Base-by-base conservation (phyloP, 768 basidiomycete species). In the Lactifluus hygrophoroides region DNA sequence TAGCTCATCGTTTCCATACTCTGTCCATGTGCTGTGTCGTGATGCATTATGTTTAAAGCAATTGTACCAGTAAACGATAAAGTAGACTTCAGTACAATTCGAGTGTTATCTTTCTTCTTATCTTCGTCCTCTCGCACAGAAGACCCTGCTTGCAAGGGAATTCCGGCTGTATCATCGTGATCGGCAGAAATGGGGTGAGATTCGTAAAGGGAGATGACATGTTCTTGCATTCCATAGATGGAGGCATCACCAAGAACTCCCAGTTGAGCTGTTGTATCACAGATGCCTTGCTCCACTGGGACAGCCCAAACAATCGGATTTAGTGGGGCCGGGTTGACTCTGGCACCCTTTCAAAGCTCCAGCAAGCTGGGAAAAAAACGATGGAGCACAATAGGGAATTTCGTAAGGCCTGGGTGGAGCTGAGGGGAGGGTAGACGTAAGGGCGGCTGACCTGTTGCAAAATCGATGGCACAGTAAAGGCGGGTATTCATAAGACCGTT, bases 131-230 rank as follows among this genome's bases (percentile, higher is more conserved):
- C n/a, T n/a, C n/a, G n/a, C n/a, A 3, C 8, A 6, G 17, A 25
- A 13, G 27, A 13, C 19, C 25, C 16, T 59, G 57, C 71, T 46
- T 64, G 67, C 58, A 77, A 77, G 7, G 81, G 75, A 34, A 75
- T 69, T n/a, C n/a, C 48, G 80, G 84, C 66, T 83, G 84, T 47
- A 92, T 87, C 72, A 90, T 92, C 59, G 64, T 95, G 94, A 69
- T 95, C 93, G 0, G 90, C 88, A 28, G 87, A 74, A 64, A 92
- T 93, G 8, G 93, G 88, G 62, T 89, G 87, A 0, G 88, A 73
- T 70, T 96, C 94, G 65, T 95, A 96, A 13, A 94, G 83, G 0
- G 91, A 85, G 56, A 94, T 80, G 38, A 90, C 78, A 0, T n/a
- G n/a, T 35, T 85, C 81, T 51, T 75, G 75, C 66, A 88, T 92